Evolutionary conservation across 2,329 filamentous ascomycete species (phyloP).

Genomic region (Trichoderma brevicompactum): DNA sequence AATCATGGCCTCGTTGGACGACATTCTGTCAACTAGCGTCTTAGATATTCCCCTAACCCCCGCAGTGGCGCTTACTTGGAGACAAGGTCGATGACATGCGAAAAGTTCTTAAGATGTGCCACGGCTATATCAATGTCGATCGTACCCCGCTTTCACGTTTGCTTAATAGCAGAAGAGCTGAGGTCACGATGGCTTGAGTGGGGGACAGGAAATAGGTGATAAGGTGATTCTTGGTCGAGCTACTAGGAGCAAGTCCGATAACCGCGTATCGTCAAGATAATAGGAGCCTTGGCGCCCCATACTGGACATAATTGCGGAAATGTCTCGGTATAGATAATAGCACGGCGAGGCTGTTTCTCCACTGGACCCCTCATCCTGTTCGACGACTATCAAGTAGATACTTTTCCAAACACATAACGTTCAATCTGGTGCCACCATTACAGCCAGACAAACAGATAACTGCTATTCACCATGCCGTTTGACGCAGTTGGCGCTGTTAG

Average conservation of each 20-base stretch:
- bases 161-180: background rate
- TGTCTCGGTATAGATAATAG: conserved; percentile 9
- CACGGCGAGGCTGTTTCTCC: background rate
- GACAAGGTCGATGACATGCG: background rate
- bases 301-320: background rate
- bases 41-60: conserved; percentile 3
- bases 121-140: conserved; percentile 20
- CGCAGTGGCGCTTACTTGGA: conserved; percentile 15
- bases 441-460: background rate
- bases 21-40: background rate
- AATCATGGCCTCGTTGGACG: background rate
- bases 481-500: conserved; percentile 14
- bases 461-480: conserved; percentile 4
- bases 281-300: background rate
- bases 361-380: background rate
- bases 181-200: conserved; percentile 14
- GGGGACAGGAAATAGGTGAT: conserved; percentile 15
- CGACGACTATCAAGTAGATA: background rate
- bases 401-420: background rate
- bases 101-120: background rate
- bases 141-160: conserved; percentile 17
- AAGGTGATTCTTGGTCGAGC: background rate
- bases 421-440: background rate
- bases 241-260: background rate
- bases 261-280: background rate